Conservation (phyloP, 1,284 basidiomycete genomes). For the Ganoderma lingzhi region DNA sequence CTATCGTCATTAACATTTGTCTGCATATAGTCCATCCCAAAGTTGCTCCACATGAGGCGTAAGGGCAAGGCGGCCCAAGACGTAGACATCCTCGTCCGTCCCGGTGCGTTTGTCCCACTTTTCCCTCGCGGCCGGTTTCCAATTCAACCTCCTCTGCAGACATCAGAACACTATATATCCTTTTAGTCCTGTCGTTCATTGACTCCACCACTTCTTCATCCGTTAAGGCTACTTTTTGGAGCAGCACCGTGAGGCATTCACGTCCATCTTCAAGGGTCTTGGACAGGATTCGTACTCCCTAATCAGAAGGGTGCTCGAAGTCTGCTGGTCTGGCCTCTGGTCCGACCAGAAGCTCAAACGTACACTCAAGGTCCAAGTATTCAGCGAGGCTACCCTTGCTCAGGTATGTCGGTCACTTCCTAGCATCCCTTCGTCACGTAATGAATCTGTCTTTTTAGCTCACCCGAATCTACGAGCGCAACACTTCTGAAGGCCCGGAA, state of each 20-base stretch:
- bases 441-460: constrained; percentile 52
- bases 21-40: constrained; percentile 62
- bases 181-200: constrained; percentile 77
- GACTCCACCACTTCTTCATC: constrained; percentile 53
- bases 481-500: constrained; percentile 57
- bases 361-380: constrained; percentile 72
- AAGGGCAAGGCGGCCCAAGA: constrained; percentile 53
- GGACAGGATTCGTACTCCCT: constrained; percentile 67
- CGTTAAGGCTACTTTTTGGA: constrained; percentile 73
- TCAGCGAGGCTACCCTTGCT: constrained; percentile 67
- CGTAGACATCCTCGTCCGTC: constrained; percentile 55
- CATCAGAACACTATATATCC: constrained; percentile 74
- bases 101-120: constrained; percentile 52
- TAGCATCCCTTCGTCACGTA: neutral
- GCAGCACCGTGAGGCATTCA: constrained; percentile 67
- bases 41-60: constrained; percentile 74
- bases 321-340: constrained; percentile 76
- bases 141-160: constrained; percentile 48
- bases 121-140: neutral
- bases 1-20: neutral
- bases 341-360: constrained; percentile 72
- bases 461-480: constrained; percentile 72
- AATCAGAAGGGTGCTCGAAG: constrained; percentile 65
- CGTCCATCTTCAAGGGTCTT: constrained; percentile 74
- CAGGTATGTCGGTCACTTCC: constrained; percentile 53